Evolutionary conservation across 371 early-diverging fungal species (phyloP), one percentile per base, ranked within the genome.

Genomic region (Choanephora cucurbitarum): DNA sequence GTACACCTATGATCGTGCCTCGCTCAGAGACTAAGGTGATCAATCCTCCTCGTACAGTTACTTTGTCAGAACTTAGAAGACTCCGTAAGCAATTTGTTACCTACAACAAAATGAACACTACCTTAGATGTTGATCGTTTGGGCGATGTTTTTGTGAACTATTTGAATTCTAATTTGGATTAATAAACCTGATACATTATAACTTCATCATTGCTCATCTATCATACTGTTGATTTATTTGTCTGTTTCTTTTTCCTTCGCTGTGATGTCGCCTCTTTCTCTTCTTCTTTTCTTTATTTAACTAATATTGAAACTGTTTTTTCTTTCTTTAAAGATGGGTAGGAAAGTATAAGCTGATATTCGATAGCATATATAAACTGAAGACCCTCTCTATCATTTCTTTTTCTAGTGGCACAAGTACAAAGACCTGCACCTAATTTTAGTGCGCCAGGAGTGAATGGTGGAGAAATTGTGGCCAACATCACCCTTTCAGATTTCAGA

Each of bases 121-220:
- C 85, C 2, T 45, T 84, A 22, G 82, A 86, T 60, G 73, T 86
- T 52, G 83, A 73, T 32, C 79, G 85, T 44, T 82, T 95, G 24
- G 89, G 88, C 0, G 87, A 91, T 54, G 79, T 87, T 15, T 98
- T 98, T 87, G 92, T 90, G 13, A 88, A 92, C 34, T 98, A 92
- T 67, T 68, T 97, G 41, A 93, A 92, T 62, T 85, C 90, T n/a
- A 91, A 82, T 59, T 31, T 73, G 54, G 57, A 64, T 46, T 54
- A 28, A 49, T 28, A 19, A 55, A 22, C 28, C 28, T 28, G 7
- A 28, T 7, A 28, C 28, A n/a, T n/a, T n/a, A n/a, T n/a, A n/a
- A n/a, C n/a, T n/a, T n/a, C n/a, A n/a, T n/a, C n/a, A n/a, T n/a
- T n/a, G n/a, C n/a, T n/a, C n/a, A n/a, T n/a, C n/a, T n/a, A n/a